Evolutionary conservation across 1,284 basidiomycete genomes (phyloP).

Genomic region (Exobasidium rhododendri): DNA sequence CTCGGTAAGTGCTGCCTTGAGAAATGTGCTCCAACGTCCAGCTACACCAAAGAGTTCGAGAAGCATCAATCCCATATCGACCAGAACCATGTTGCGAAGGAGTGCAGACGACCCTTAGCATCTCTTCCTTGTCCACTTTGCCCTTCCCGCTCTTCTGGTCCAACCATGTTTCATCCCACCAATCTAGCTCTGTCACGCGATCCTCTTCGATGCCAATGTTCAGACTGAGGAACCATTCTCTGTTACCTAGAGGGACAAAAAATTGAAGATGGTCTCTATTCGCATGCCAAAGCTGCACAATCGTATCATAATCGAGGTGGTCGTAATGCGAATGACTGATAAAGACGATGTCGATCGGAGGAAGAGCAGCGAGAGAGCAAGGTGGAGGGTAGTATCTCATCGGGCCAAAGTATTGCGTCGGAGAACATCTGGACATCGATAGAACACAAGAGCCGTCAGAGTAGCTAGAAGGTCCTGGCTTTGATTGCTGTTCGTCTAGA

Average conservation of each 20-base stretch:
- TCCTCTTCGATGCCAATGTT: constrained; percentile 29
- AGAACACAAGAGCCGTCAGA: not conserved
- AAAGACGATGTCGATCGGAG: constrained; percentile 42
- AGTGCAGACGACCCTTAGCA: constrained; percentile 34
- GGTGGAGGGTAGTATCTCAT: constrained; percentile 39
- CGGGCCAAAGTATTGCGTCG: constrained; percentile 42
- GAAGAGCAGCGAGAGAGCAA: constrained; percentile 35
- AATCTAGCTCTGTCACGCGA: constrained; percentile 42
- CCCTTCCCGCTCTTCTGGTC: not conserved
- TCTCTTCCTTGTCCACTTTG: not conserved
- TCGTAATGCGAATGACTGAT: constrained; percentile 54
- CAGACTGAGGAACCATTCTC: constrained; percentile 36
- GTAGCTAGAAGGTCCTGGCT: not conserved
- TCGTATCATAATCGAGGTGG: constrained; percentile 46
- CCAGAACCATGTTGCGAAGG: constrained; percentile 53
- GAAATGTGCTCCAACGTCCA: constrained; percentile 34
- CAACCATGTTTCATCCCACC: constrained; percentile 44
- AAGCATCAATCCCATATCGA: constrained; percentile 35
- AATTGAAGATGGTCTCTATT: constrained; percentile 29
- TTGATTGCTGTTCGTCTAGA: not conserved
- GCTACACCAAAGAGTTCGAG: constrained; percentile 40
- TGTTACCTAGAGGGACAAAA: constrained; percentile 47
- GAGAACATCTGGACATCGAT: constrained; percentile 42
- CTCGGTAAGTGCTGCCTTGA: constrained; percentile 17
- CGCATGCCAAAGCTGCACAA: constrained; percentile 33